These are phyloP conservation scores for Spathaspora passalidarum DNA, from an alignment of 805 yeast genomes.

Conservation along the genomic window DNA sequence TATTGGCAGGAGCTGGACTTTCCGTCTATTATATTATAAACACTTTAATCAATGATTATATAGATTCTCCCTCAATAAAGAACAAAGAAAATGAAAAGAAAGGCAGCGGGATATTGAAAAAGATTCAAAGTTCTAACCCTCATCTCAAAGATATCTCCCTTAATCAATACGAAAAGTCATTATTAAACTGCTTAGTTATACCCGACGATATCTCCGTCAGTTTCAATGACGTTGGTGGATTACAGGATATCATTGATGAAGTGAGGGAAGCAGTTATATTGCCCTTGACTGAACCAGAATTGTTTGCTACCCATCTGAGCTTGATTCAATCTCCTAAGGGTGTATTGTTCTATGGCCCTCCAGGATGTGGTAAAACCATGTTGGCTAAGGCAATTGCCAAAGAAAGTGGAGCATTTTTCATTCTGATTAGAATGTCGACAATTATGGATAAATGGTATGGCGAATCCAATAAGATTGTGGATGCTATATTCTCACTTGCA, in stretches of 20 bases:
- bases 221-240: constrained; percentile 86
- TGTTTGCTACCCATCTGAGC: constrained; percentile 64
- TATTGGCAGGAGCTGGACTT: constrained; percentile 58
- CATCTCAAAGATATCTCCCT: constrained; percentile 48
- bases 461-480: constrained; percentile 89
- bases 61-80: constrained; percentile 30
- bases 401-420: constrained; percentile 88
- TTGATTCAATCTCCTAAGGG: constrained; percentile 92
- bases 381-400: constrained; percentile 91
- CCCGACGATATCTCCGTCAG: constrained; percentile 78
- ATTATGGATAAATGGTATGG: constrained; percentile 98
- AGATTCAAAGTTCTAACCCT: constrained; percentile 51
- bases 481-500: constrained; percentile 89
- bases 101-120: constrained; percentile 43
- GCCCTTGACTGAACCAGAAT: constrained; percentile 73
- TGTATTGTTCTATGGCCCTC: constrained; percentile 89
- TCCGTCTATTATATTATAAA: constrained; percentile 63
- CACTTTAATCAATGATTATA: constrained; percentile 34
- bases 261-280: constrained; percentile 83
- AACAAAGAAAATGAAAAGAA: constrained; percentile 63
- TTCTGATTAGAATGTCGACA: constrained; percentile 88
- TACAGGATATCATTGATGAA: constrained; percentile 78
- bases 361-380: constrained; percentile 98
- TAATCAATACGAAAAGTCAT: constrained; percentile 73
- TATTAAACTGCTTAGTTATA: constrained; percentile 73